Conservation (phyloP, 176 grass and related monocot species). For the Cenchrus americanus region DNA sequence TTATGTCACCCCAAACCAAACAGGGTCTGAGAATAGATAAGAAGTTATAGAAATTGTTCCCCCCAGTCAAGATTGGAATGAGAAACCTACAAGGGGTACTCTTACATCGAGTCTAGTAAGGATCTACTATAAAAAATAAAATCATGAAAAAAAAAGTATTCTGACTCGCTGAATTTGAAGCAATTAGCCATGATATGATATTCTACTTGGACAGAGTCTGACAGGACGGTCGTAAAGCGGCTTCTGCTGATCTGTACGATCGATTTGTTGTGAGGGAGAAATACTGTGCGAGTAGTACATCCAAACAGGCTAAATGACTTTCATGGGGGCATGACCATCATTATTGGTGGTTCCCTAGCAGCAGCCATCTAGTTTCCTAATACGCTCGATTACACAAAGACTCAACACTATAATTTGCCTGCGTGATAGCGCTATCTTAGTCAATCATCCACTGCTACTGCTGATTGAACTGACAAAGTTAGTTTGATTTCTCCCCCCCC, state of each 20-base stretch:
- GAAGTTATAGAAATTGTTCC: too few relatives aligned
- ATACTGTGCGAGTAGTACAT: too few relatives aligned
- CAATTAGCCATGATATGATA: neutral
- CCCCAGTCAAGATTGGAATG: too few relatives aligned
- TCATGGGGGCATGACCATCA: neutral
- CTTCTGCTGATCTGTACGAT: too few relatives aligned
- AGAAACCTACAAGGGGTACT: too few relatives aligned
- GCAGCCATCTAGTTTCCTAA: constrained; percentile 22
- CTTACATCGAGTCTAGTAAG: too few relatives aligned
- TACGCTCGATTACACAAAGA: neutral
- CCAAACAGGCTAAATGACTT: too few relatives aligned
- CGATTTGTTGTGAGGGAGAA: too few relatives aligned
- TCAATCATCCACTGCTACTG: constrained; percentile 4
- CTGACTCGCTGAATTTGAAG: neutral
- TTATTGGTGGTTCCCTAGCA: neutral
- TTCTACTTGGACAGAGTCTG: neutral
- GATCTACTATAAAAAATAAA: neutral
- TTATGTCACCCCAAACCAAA: too few relatives aligned
- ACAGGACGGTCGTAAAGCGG: too few relatives aligned
- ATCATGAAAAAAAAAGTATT: neutral
- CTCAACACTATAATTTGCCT: neutral
- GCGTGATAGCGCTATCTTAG: constrained; percentile 19
- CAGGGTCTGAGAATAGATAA: too few relatives aligned
- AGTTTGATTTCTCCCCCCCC: neutral
- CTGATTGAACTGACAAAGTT: neutral